Percentiles rank a stretch among this genome's conserved stretches.
phyloP scores from a whole-genome alignment of 1,284 basidiomycete species.

The Ustilago tritici region DNA sequence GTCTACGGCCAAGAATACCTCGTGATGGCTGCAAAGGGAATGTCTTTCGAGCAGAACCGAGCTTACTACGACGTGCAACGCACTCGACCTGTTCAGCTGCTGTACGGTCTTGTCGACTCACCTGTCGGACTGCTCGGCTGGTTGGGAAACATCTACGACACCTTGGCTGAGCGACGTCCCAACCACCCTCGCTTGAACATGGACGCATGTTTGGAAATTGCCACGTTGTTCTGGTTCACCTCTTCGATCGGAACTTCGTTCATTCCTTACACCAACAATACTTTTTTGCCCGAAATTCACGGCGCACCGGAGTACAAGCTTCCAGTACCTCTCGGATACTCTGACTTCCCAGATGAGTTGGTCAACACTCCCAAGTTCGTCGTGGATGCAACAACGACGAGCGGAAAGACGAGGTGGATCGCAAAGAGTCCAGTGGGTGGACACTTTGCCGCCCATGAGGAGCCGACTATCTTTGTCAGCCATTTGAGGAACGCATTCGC shows the following conservation, averaged over 20 bases:
- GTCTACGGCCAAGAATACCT: slow-evolving; percentile 45
- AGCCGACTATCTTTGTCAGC: slow-evolving; percentile 51
- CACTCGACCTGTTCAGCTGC: slow-evolving; percentile 46
- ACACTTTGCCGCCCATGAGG: slow-evolving; percentile 61
- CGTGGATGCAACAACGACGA: slow-evolving; percentile 41
- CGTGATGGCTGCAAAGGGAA: slow-evolving; percentile 36
- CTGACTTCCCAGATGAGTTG: slow-evolving; percentile 57
- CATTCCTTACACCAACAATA: slow-evolving; percentile 56
- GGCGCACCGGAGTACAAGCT: slow-evolving; percentile 39
- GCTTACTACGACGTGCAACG: slow-evolving; percentile 59
- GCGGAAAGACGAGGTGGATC: slow-evolving; percentile 47
- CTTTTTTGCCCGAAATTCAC: slow-evolving; percentile 47
- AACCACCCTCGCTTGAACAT: slow-evolving; percentile 45
- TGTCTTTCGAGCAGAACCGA: slow-evolving; percentile 40
- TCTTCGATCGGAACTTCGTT: slow-evolving; percentile 58
- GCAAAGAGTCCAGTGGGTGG: slow-evolving; percentile 49
- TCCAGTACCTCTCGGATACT: slow-evolving; percentile 49
- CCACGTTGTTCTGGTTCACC: slow-evolving; percentile 52
- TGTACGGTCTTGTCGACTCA: slow-evolving; percentile 55
- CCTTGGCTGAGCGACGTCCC: slow-evolving; percentile 23
- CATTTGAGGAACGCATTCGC: slow-evolving; percentile 58
- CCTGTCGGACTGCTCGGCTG: slow-evolving; percentile 56
- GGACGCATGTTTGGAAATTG: slow-evolving; percentile 40
- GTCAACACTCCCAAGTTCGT: slow-evolving; percentile 47
- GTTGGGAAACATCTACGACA: slow-evolving; percentile 54